These are phyloP conservation scores for Cladosporium sphaerospermum DNA, from an alignment of 2,329 filamentous ascomycete genomes.

Conservation along the genomic window DNA sequence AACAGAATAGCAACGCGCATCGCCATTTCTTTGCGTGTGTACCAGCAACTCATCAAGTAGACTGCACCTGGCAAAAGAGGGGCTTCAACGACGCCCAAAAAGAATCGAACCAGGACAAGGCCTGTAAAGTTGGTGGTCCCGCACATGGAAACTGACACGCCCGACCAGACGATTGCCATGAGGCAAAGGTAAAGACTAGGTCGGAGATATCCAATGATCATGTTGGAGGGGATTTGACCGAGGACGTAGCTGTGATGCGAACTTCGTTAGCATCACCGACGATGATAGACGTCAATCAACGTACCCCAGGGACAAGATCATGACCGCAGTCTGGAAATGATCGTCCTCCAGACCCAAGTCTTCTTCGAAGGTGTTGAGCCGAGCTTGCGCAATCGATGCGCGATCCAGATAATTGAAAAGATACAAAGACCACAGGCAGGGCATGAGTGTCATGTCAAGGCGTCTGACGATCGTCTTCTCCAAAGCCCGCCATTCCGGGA, in stretches of 20 bases:
- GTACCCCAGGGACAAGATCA: conserved; percentile 31
- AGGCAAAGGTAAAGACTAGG: conserved; percentile 39
- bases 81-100: conserved; percentile 17
- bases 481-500: conserved; percentile 3
- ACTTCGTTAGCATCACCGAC: background rate
- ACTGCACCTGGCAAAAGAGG: conserved; percentile 3
- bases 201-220: conserved; percentile 41
- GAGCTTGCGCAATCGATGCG: conserved; percentile 2
- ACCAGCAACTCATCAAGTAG: conserved; percentile 31
- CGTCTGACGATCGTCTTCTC: conserved; percentile 22
- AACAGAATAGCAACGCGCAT: conserved; percentile 3
- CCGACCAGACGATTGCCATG: conserved; percentile 27
- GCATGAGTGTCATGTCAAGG: conserved; percentile 5
- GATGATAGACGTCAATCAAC: background rate
- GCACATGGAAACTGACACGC: conserved; percentile 21
- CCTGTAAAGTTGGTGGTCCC: conserved; percentile 21
- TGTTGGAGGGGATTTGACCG: conserved; percentile 38
- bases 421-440: conserved; percentile 23
- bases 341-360: conserved; percentile 51
- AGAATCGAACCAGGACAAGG: conserved; percentile 20
- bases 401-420: conserved; percentile 26
- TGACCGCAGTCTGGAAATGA: conserved; percentile 51
- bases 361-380: conserved; percentile 40
- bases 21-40: conserved; percentile 33
- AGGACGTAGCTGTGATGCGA: conserved; percentile 33